Evolutionary conservation across 805 yeast genomes (phyloP), one percentile per base, ranked within the genome.

Genomic region (Teunomyces tritomae): DNA sequence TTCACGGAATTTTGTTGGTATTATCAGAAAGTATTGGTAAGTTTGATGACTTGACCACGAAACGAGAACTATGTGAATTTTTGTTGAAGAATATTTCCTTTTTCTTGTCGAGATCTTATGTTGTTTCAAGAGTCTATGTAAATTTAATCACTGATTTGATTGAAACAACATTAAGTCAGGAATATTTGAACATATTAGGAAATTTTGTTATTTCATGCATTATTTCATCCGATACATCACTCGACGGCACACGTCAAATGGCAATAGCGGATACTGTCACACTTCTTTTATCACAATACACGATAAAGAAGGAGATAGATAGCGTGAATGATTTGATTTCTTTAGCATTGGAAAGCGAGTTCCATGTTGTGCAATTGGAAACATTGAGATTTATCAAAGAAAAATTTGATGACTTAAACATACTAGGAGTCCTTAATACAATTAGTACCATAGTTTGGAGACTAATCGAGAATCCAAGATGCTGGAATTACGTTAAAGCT

Each of bases 241-340:
- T 75, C 13, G 73, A 79, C 58, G 87, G 87, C 2, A 66, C 78
- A 8, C 74, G 71, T 46, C 83, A 80, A 50, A 57, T 82, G 14
- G 70, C 79, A 13, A 44, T 79, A 24, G 64, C 72, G 11, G 57
- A 58, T 2, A 50, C 72, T 8, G 52, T 62, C 7, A 41, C 48
- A 2, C 43, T 76, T 3, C 52, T 80, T 9, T 51, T 74, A 3
- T 35, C 54, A 9, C 45, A 49, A 8, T 54, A 64, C 43, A 11
- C 39, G 2, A 28, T 32, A 8, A 33, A 43, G 24, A 52, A 54
- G 24, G 44, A 57, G 9, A 16, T 44, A 13, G 62, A 55, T 8
- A 48, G 57, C 13, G 45, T 68, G 2, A 46, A 42, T 5, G 64
- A 61, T 5, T 28, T 78, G 1, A 43, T 72, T 11, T 54, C 59